These are phyloP conservation scores for Entomortierella beljakovae DNA, from an alignment of 192 early-diverging fungal genomes.

Conservation along the genomic window DNA sequence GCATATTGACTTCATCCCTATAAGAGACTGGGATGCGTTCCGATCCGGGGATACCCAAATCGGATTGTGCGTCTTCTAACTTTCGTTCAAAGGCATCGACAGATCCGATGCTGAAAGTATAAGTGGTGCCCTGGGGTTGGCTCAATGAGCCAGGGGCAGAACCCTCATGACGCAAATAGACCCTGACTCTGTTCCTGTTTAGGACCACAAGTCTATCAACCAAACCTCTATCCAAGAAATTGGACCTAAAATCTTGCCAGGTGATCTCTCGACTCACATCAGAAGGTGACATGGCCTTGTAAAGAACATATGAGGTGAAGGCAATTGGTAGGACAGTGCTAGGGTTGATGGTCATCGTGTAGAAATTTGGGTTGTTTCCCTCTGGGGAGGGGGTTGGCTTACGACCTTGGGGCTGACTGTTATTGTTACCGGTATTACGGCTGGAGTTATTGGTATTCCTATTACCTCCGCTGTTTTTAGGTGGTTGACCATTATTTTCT, in stretches of 20 bases:
- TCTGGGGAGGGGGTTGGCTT: slow-evolving; percentile 54
- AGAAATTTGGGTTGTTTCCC: slow-evolving; percentile 33
- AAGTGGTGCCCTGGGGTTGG: slow-evolving; percentile 57
- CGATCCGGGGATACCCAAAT: slow-evolving; percentile 89
- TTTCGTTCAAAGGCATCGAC: slow-evolving; percentile 95
- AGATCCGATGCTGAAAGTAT: slow-evolving; percentile 93
- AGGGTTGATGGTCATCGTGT: slow-evolving; percentile 56
- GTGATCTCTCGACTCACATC: slow-evolving; percentile 82
- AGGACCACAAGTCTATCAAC: slow-evolving; percentile 92
- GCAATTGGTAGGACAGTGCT: slow-evolving; percentile 56
- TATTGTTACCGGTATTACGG: slow-evolving; percentile 29
- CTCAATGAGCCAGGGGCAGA: slow-evolving; percentile 65
- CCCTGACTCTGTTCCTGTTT: slow-evolving; percentile 88
- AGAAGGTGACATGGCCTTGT: slow-evolving; percentile 58
- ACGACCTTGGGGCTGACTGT: slow-evolving; percentile 35
- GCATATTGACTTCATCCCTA: slow-evolving; percentile 80
- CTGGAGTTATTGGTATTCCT: slow-evolving; percentile 36
- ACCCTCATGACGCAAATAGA: slow-evolving; percentile 70
- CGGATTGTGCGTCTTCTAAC: slow-evolving; percentile 88
- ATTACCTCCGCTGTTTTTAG: slow-evolving; percentile 39
- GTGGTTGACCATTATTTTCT: slow-evolving; percentile 37
- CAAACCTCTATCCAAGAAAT: slow-evolving; percentile 91
- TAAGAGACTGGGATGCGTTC: slow-evolving; percentile 96
- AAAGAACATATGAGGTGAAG: slow-evolving; percentile 63
- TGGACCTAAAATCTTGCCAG: slow-evolving; percentile 91